phyloP scores from a whole-genome alignment of 2,329 filamentous ascomycete species.

The Nemania bipapillata region DNA sequence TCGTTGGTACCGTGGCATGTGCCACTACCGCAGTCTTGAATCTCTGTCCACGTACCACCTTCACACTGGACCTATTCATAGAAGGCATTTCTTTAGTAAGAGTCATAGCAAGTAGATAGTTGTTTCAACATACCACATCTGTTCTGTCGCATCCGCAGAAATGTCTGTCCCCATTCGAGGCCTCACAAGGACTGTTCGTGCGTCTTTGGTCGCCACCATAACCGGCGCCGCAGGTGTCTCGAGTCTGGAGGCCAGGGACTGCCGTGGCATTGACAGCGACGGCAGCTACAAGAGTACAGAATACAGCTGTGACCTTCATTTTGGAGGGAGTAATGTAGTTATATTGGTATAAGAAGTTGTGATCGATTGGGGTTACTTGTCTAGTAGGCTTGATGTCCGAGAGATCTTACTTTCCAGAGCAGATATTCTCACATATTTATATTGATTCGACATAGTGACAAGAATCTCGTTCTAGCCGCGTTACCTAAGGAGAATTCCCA shows the following conservation, averaged over 20 bases:
- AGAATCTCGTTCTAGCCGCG: not conserved
- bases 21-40: slow-evolving; percentile 28
- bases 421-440: slow-evolving; percentile 6
- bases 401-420: not conserved
- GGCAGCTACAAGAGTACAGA: slow-evolving; percentile 26
- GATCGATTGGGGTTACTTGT: not conserved
- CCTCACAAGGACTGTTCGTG: slow-evolving; percentile 37
- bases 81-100: slow-evolving; percentile 1
- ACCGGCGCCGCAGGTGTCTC: slow-evolving; percentile 38
- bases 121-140: slow-evolving; percentile 33
- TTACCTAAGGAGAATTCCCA: not conserved
- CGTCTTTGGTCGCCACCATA: slow-evolving; percentile 38
- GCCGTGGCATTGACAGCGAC: slow-evolving; percentile 26
- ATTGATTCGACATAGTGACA: not conserved
- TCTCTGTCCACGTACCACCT: slow-evolving; percentile 33
- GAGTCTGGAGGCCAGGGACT: slow-evolving; percentile 18
- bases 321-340: slow-evolving; percentile 6
- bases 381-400: not conserved
- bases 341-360: not conserved
- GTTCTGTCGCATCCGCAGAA: slow-evolving; percentile 41
- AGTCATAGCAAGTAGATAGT: not conserved
- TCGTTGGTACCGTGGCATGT: slow-evolving; percentile 35
- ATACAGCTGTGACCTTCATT: slow-evolving; percentile 34
- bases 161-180: slow-evolving; percentile 36
- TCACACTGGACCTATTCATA: slow-evolving; percentile 32